Evolutionary conservation across 2,329 filamentous ascomycete genomes (phyloP), one percentile per base, ranked within the genome.

Genomic region (Drechslera avenae): DNA sequence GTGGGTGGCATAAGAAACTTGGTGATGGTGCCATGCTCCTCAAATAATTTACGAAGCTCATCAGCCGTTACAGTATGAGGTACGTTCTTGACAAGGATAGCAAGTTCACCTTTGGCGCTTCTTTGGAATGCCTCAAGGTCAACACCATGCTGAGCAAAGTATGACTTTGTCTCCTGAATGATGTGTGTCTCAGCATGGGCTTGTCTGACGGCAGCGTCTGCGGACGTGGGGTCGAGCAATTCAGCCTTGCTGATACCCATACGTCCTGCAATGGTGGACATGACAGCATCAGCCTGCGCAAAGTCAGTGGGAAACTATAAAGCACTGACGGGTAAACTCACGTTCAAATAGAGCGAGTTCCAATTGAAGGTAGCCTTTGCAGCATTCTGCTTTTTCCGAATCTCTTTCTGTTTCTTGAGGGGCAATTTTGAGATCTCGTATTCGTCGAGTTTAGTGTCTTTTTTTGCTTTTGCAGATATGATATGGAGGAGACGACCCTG

Each of bases 271-370:
- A 96, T 85, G 5, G 92, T 95, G 40, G 90, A 86, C 75, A 97
- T 92, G 44, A 99, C 91, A 42, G 94, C 90, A 78, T 99, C 92
- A 33, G 81, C 72, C n/a, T n/a, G n/a, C n/a, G n/a, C n/a, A n/a
- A n/a, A n/a, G n/a, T n/a, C n/a, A n/a, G n/a, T n/a, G n/a, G n/a
- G n/a, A n/a, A n/a, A n/a, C n/a, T n/a, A n/a, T n/a, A n/a, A n/a
- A n/a, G n/a, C n/a, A n/a, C n/a, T n/a, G n/a, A n/a, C n/a, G n/a
- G n/a, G n/a, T n/a, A n/a, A n/a, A n/a, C n/a, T n/a, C n/a, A n/a
- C n/a, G 78, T 89, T 97, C 89, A 99, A 95, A 75, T 94, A 99
- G n/a, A 99, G 80, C n/a, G 92, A 93, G 78, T 99, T 99, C 94
- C 94, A 99, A 72, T 93, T 96, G 77, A 97, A 97, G 1, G 84